Evolutionary conservation across 331 rosid species (phyloP).

Genomic region (Phaseolus coccineus): DNA sequence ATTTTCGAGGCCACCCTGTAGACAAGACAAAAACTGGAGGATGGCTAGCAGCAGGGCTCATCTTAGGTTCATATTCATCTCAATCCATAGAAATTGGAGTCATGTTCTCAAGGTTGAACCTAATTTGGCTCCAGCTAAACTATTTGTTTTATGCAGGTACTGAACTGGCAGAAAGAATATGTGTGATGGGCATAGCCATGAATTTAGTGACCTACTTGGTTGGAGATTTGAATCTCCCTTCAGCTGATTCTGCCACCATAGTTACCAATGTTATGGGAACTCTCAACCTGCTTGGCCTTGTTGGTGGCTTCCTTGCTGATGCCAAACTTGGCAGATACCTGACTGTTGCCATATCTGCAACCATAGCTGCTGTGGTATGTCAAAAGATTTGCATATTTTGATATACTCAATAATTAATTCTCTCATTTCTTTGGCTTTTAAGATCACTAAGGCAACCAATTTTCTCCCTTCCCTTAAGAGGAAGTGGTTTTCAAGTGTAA

Average conservation of each 20-base stretch:
- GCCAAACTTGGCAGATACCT: conserved; percentile 86
- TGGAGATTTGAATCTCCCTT: conserved; percentile 67
- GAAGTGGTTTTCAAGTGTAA: conserved; percentile 2
- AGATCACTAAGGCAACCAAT: background rate
- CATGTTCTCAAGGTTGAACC: background rate
- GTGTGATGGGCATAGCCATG: conserved; percentile 91
- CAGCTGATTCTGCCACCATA: conserved; percentile 85
- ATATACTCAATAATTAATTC: background rate
- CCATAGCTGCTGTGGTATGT: conserved; percentile 72
- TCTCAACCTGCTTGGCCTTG: conserved; percentile 88
- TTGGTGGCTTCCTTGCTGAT: conserved; percentile 94
- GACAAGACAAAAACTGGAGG: conserved; percentile 84
- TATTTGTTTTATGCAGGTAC: conserved; percentile 57
- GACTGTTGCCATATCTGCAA: conserved; percentile 69
- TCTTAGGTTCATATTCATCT: conserved; percentile 76
- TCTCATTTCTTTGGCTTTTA: background rate
- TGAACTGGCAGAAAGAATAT: conserved; percentile 91
- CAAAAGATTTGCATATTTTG: conserved; percentile 12
- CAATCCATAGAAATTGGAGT: conserved; percentile 17
- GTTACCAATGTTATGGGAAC: conserved; percentile 95
- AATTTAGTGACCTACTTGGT: conserved; percentile 91
- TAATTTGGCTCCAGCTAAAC: background rate
- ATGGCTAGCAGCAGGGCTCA: conserved; percentile 94
- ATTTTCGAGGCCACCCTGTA: conserved; percentile 71
- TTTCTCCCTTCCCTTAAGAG: background rate